Base-by-base conservation (phyloP, 176 grass and related monocot genomes). In the Aegilops umbellulata region DNA sequence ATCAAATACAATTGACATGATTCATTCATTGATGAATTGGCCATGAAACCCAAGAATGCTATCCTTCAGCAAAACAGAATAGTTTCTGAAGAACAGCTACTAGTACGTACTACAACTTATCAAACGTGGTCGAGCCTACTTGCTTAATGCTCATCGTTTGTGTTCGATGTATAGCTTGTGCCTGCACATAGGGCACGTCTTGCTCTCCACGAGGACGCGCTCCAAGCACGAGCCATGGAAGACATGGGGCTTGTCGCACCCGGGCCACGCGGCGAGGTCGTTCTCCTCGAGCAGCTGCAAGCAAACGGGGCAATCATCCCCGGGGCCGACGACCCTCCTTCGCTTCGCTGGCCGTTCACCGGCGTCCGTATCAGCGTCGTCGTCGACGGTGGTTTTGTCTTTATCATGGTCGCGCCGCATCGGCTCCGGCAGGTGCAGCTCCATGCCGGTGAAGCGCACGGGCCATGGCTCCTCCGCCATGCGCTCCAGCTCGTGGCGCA, bases 191-290 rank as follows among this genome's bases (percentile, higher is more conserved):
- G 31, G 67, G 22, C 65, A 65, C 20, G 3, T 23, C 5, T 0
- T 25, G 4, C 13, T 76, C 19, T 8, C 12, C 71, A 47, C 27
- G n/a, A 75, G 32, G 3, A 16, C 57, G 5, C 7, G 10, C 72
- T 82, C 83, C 79, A 78, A 3, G n/a, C 88, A 90, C 1, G 1
- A 11, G 12, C 83, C 83, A n/a, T 90, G 83, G 88, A 90, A 86
- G 29, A 82, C 79, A 31, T 78, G 88, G 16, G 53, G 53, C 8
- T 67, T 17, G 51, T 16, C 58, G 69, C 88, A 82, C 51, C 78
- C 83, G 0, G 83, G 79, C 88, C 88, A 82, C 51, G 78, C 79
- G 1, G 38, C 88, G 49, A 82, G 36, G n/a, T 73, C 1, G 8
- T 7, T 72, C 14, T 42, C 17, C 44, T 81, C 77, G 9, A 81